Evolutionary conservation across 371 early-diverging fungal species (phyloP), one percentile per base, ranked within the genome.

Genomic region (Mortierella sp.): DNA sequence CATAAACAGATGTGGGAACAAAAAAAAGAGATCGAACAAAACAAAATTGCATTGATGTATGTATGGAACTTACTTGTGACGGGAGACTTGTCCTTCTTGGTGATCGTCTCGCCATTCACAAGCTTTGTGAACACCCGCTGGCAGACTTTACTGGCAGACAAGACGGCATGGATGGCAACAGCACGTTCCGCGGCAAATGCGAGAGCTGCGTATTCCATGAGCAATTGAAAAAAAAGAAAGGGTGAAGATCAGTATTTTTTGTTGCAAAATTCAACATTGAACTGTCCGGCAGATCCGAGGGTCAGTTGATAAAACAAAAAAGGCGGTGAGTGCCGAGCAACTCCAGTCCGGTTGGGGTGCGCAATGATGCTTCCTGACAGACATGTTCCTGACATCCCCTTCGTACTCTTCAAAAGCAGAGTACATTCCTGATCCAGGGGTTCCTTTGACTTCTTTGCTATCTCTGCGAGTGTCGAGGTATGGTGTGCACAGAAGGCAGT

Each of bases 71-170:
- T 87, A 93, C 96, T 89, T 24, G 99, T 99, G 29, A 99, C 99
- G 40, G 99, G 99, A 1, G 96, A 95, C 82, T 94, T 94, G 90
- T 99, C 99, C 72, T 90, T 89, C 90, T 99, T 99, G 64, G 92
- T 95, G 67, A 96, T 77, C 7, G 95, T 92, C 79, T 95, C 94
- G 67, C 88, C 91, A 16, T 92, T 88, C 40, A 95, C 96, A 19
- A 97, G 89, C 61, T 90, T 88, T 66, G 91, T 89, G 82, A 97
- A 97, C 5, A 97, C 97, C 4, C 90, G 87, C 77, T 94, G 92
- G 79, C 97, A 96, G 8, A 97, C 94, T 37, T 88, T 90, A 64
- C 94, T 93, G 9, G 99, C 99, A 52, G 89, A 88, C 45, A 93
- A 87, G 55, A 99, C 98, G 40, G 98, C 98, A 70, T 92, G 89